A percentile compares a stretch with the other conserved stretches of the same genome.
Evolutionary conservation across 192 early-diverging fungal genomes (phyloP).

Genomic region (Rhizoclosmatium globosum): DNA sequence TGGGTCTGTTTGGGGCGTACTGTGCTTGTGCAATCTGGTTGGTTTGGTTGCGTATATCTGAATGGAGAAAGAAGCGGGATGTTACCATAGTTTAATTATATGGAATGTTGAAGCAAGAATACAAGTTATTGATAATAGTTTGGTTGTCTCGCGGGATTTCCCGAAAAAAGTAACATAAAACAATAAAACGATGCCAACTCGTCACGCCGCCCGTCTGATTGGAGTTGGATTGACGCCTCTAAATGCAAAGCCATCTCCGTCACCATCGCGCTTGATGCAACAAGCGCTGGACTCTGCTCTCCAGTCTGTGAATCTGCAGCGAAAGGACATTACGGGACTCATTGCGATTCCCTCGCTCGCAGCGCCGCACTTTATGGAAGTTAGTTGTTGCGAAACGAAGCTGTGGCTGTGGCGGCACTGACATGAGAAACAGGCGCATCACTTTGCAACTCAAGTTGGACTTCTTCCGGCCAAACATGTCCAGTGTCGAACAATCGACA

Average conservation of each 20-base stretch:
- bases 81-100: too few species aligned
- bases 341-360: constrained; percentile 55
- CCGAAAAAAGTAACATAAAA: too few species aligned
- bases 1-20: not conserved
- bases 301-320: constrained; percentile 31
- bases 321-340: constrained; percentile 52
- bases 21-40: not conserved
- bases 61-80: too few species aligned
- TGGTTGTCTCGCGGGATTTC: too few species aligned
- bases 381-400: not conserved
- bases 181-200: not conserved
- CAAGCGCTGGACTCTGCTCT: constrained; percentile 45
- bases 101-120: too few species aligned
- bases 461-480: constrained; percentile 51
- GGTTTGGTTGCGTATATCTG: not conserved
- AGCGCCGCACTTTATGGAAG: constrained; percentile 54
- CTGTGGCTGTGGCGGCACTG: not conserved
- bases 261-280: constrained; percentile 50
- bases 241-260: constrained; percentile 30
- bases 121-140: too few species aligned
- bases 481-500: constrained; percentile 50
- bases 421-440: constrained; percentile 20
- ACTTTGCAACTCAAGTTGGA: constrained; percentile 44
- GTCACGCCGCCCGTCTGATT: constrained; percentile 44
- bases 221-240: constrained; percentile 52